These are phyloP conservation scores for Bipolaris sorokiniana DNA, from an alignment of 2,329 filamentous ascomycete genomes.

Conservation along the genomic window DNA sequence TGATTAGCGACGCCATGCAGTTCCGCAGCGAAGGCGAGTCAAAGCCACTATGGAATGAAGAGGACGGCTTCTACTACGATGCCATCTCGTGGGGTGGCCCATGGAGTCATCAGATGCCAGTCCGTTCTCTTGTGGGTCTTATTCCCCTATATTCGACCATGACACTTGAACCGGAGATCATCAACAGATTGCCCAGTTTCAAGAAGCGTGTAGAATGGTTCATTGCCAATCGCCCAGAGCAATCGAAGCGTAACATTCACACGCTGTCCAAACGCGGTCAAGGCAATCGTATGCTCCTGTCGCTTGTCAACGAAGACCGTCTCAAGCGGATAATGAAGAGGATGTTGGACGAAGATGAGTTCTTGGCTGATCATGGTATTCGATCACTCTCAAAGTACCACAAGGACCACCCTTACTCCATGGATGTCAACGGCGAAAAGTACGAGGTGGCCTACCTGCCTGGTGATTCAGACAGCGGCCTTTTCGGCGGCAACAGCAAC, in stretches of 20 bases:
- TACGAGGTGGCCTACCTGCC: slow-evolving; percentile 90
- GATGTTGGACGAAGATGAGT: slow-evolving; percentile 95
- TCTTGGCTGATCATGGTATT: slow-evolving; percentile 87
- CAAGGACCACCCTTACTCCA: slow-evolving; percentile 86
- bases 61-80: slow-evolving; percentile 98
- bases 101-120: slow-evolving; percentile 89
- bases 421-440: slow-evolving; percentile 91
- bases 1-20: slow-evolving; percentile 97
- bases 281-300: slow-evolving; percentile 83
- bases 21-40: slow-evolving; percentile 70
- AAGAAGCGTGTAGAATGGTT: slow-evolving; percentile 96
- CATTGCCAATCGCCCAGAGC: slow-evolving; percentile 81
- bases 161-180: slow-evolving; percentile 90
- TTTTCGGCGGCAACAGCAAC: slow-evolving; percentile 97
- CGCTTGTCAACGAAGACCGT: slow-evolving; percentile 92
- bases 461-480: slow-evolving; percentile 92
- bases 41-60: slow-evolving; percentile 91
- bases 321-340: slow-evolving; percentile 84
- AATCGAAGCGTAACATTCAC: slow-evolving; percentile 92
- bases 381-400: slow-evolving; percentile 91
- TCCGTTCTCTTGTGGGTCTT: slow-evolving; percentile 88
- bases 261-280: slow-evolving; percentile 91
- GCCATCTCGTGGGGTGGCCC: slow-evolving; percentile 96
- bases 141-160: slow-evolving; percentile 93
- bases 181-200: slow-evolving; percentile 90